Evolutionary conservation across 2,329 filamentous ascomycete species (phyloP).

Genomic region (Phyllosticta paracitricarpa): DNA sequence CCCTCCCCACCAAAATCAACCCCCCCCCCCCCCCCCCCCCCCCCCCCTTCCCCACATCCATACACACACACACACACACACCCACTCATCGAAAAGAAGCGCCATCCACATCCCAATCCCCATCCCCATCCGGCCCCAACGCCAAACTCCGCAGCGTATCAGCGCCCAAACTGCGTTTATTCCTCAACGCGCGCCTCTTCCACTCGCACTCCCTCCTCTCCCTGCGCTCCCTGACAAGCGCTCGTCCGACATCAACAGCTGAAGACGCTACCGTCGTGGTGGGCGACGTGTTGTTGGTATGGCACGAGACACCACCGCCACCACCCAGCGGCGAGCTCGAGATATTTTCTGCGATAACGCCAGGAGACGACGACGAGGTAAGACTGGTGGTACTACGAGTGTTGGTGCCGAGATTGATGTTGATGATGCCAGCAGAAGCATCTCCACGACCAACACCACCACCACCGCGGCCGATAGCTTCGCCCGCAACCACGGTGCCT

Average conservation of each 20-base stretch:
- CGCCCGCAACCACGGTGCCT: not conserved
- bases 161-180: slow-evolving; percentile 31
- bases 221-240: not conserved
- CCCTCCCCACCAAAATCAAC: too few relatives aligned
- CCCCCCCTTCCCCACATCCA: too few relatives aligned
- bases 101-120: too few relatives aligned
- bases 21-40: too few relatives aligned
- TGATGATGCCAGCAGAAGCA: not conserved
- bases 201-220: slow-evolving; percentile 16
- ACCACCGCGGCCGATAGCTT: not conserved
- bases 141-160: slow-evolving; percentile 30
- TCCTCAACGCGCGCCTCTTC: slow-evolving; percentile 24
- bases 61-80: too few relatives aligned
- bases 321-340: too few relatives aligned
- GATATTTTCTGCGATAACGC: too few relatives aligned
- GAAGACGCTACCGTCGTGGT: too few relatives aligned
- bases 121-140: not conserved
- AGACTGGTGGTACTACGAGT: not conserved
- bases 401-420: not conserved
- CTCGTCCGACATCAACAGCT: not conserved
- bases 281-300: too few relatives aligned
- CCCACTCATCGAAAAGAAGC: too few relatives aligned
- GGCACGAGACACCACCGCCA: too few relatives aligned
- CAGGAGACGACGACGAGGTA: not conserved
- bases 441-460: not conserved